These are phyloP conservation scores for Lanmaoa rubissima DNA, from an alignment of 768 basidiomycete genomes.

Conservation along the genomic window DNA sequence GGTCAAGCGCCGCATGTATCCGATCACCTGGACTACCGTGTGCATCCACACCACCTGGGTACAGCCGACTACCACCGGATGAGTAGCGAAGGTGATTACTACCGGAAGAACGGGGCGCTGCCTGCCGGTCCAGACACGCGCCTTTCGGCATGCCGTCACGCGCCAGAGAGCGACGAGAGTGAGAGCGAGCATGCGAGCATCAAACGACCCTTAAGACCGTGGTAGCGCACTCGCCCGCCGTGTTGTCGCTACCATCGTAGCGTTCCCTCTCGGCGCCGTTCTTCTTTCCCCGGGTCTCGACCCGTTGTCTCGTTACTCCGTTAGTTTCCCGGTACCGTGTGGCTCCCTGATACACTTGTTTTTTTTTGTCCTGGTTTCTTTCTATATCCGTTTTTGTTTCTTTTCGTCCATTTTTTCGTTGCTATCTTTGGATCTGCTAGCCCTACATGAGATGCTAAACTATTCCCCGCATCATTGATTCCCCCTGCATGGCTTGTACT, in stretches of 20 bases:
- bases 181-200: conserved; percentile 34
- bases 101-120: conserved; percentile 16
- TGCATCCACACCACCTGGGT: conserved; percentile 5
- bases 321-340: conserved; percentile 1
- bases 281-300: neutral
- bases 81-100: conserved; percentile 2
- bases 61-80: conserved; percentile 13
- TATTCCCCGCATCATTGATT: conserved; percentile 20
- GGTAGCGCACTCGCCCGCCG: conserved; percentile 31
- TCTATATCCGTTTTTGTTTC: neutral
- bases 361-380: neutral
- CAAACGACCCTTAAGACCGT: conserved; percentile 44
- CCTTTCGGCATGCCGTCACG: conserved; percentile 27
- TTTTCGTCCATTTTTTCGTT: neutral
- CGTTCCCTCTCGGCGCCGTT: neutral
- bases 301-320: neutral
- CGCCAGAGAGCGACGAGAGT: conserved; percentile 34
- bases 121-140: conserved; percentile 24
- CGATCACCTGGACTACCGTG: conserved; percentile 18
- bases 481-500: conserved; percentile 16
- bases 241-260: neutral
- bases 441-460: conserved; percentile 6
- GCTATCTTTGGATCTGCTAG: conserved; percentile 10
- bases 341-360: neutral
- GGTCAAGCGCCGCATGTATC: conserved; percentile 6